phyloP scores from a whole-genome alignment of 1,284 basidiomycete genomes.

The Marasmius fiardii region DNA sequence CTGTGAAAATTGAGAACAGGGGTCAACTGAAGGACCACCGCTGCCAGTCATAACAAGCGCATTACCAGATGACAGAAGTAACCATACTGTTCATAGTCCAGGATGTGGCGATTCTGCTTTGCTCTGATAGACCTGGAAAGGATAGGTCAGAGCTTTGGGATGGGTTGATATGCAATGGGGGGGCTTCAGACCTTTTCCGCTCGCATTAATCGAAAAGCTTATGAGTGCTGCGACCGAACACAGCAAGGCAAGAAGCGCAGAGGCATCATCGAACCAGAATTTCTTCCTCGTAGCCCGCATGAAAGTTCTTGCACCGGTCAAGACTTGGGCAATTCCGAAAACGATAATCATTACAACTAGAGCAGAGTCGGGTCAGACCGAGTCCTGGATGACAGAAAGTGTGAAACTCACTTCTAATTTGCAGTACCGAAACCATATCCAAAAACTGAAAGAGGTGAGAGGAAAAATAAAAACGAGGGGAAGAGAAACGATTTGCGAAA shows the following conservation, averaged over 20 bases:
- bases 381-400: no score
- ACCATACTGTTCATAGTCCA: conserved; percentile 9
- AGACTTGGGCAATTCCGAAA: conserved; percentile 9
- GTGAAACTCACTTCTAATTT: no score
- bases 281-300: conserved; percentile 2
- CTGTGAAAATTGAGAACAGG: conserved; percentile 1
- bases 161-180: no score
- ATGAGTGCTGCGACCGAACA: conserved; percentile 9
- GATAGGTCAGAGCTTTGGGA: no score
- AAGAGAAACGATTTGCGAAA: no score
- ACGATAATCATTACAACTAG: conserved; percentile 13
- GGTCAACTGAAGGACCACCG: not conserved
- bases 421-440: no score
- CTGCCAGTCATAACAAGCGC: not conserved
- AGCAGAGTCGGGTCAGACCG: no score
- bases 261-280: conserved; percentile 13
- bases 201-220: conserved; percentile 10
- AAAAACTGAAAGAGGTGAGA: no score
- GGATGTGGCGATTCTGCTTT: conserved; percentile 6
- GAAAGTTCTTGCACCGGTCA: conserved; percentile 7
- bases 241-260: conserved; percentile 4
- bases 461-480: no score
- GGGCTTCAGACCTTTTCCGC: no score
- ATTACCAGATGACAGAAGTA: conserved; percentile 12
- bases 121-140: no score